A percentile compares a stretch with the other conserved stretches of the same genome.
phyloP scores from a whole-genome alignment of 192 early-diverging fungal species.

The Coemansia sp. region DNA sequence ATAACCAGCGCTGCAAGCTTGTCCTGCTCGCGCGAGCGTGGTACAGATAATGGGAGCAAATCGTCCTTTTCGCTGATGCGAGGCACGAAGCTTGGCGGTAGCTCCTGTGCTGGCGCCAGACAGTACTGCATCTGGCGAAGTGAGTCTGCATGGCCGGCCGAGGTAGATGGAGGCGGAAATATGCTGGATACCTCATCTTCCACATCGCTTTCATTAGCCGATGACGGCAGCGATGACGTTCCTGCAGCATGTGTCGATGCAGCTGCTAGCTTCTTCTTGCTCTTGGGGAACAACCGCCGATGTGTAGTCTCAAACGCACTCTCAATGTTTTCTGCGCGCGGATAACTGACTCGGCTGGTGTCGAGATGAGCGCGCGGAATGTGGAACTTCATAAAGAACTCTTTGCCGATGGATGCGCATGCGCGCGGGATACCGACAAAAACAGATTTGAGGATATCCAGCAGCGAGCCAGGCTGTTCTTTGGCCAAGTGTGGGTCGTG shows the following conservation, averaged over 20 bases:
- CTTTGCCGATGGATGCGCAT: background rate
- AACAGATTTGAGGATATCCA: slow-evolving; percentile 21
- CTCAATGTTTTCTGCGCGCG: slow-evolving; percentile 18
- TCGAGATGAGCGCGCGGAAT: slow-evolving; percentile 42
- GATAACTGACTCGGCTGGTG: slow-evolving; percentile 26
- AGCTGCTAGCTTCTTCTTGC: background rate
- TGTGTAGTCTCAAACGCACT: slow-evolving; percentile 16
- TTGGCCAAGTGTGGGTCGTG: slow-evolving; percentile 25
- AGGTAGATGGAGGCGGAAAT: background rate
- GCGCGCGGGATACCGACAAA: slow-evolving; percentile 18
- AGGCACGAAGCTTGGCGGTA: slow-evolving; percentile 3
- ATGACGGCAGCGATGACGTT: background rate
- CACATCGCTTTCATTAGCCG: background rate
- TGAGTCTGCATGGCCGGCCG: background rate
- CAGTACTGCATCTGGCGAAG: slow-evolving; percentile 12
- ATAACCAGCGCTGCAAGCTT: background rate
- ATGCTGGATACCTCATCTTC: background rate
- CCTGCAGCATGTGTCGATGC: background rate
- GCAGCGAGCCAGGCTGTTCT: slow-evolving; percentile 36
- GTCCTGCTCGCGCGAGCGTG: background rate
- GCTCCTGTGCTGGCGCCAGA: slow-evolving; percentile 11
- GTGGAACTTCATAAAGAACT: slow-evolving; percentile 38
- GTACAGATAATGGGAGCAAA: background rate
- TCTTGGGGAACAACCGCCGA: slow-evolving; percentile 3
- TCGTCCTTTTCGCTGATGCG: slow-evolving; percentile 2